phyloP scores from a whole-genome alignment of 2,329 filamentous ascomycete genomes.

The Ophiosphaerella herpotricha region DNA sequence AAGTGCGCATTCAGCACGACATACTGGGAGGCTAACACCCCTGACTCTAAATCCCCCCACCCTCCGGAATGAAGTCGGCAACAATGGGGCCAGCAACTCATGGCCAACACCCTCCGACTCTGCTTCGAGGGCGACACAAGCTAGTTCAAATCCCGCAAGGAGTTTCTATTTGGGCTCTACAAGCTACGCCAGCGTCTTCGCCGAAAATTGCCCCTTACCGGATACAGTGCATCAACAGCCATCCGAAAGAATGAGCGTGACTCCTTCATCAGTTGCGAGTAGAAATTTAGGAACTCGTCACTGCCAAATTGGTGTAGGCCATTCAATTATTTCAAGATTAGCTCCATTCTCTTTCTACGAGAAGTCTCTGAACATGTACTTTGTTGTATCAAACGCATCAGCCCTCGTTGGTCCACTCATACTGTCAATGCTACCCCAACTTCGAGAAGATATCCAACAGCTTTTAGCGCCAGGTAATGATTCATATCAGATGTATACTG shows the following conservation, averaged over 20 bases:
- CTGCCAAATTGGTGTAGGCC: constrained; percentile 35
- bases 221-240: constrained; percentile 38
- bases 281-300: constrained; percentile 28
- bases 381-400: constrained; percentile 30
- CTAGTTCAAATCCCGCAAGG: constrained; percentile 27
- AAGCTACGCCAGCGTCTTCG: constrained; percentile 43
- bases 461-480: constrained; percentile 23
- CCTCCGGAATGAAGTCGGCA: constrained; percentile 30
- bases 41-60: constrained; percentile 35
- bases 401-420: constrained; percentile 36
- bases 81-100: constrained; percentile 12
- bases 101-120: constrained; percentile 41
- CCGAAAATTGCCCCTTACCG: constrained; percentile 35
- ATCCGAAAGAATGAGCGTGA: constrained; percentile 26
- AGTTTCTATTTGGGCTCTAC: constrained; percentile 43
- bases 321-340: constrained; percentile 35
- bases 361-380: constrained; percentile 32
- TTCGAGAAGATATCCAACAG: constrained; percentile 36
- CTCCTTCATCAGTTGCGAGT: constrained; percentile 21
- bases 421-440: constrained; percentile 35
- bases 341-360: constrained; percentile 37
- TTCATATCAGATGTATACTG: constrained; percentile 27
- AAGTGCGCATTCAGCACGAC: constrained; percentile 13
- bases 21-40: constrained; percentile 25
- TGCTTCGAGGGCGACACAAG: constrained; percentile 21